Percentiles rank a stretch among this genome's conserved stretches.
Conservation (phyloP, 345 rosid species). For the Eucalyptus microcorys region DNA sequence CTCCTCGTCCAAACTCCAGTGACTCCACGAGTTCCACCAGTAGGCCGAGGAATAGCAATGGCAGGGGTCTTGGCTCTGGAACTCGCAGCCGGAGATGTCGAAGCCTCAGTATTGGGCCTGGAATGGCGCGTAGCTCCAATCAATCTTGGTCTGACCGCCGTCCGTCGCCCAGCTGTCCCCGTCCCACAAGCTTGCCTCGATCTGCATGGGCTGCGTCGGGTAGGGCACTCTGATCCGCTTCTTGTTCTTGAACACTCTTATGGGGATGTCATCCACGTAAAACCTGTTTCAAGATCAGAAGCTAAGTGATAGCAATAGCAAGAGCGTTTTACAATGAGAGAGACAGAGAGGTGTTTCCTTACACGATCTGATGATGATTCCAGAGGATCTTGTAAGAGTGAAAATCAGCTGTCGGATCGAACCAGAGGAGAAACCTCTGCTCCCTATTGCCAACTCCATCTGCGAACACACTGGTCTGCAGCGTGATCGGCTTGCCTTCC, state of each 20-base stretch:
- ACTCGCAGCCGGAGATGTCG: conserved; percentile 23
- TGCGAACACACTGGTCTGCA: conserved; percentile 55
- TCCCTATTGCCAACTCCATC: conserved; percentile 49
- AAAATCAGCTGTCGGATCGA: conserved; percentile 45
- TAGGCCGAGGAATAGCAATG: conserved; percentile 11
- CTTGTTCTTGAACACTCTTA: conserved; percentile 63
- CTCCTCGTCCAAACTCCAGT: conserved; percentile 4
- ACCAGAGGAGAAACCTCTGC: conserved; percentile 52
- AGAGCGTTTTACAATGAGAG: not conserved
- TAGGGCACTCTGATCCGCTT: conserved; percentile 20
- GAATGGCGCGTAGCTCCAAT: conserved; percentile 58
- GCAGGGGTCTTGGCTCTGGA: not conserved
- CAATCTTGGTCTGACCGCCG: conserved; percentile 37
- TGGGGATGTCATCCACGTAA: conserved; percentile 49
- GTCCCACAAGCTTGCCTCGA: conserved; percentile 55
- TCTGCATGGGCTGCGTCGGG: conserved; percentile 38
- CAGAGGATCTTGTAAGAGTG: conserved; percentile 56
- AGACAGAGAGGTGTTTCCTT: not conserved
- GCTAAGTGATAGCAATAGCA: not conserved
- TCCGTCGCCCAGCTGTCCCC: conserved; percentile 57
- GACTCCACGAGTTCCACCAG: conserved; percentile 50
- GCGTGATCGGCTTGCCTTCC: conserved; percentile 33
- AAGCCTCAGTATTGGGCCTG: conserved; percentile 32
- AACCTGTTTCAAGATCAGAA: conserved; percentile 14
- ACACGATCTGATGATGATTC: conserved; percentile 71